These are phyloP conservation scores for Citrus australasica DNA, from an alignment of 345 rosid species.

Conservation along the genomic window DNA sequence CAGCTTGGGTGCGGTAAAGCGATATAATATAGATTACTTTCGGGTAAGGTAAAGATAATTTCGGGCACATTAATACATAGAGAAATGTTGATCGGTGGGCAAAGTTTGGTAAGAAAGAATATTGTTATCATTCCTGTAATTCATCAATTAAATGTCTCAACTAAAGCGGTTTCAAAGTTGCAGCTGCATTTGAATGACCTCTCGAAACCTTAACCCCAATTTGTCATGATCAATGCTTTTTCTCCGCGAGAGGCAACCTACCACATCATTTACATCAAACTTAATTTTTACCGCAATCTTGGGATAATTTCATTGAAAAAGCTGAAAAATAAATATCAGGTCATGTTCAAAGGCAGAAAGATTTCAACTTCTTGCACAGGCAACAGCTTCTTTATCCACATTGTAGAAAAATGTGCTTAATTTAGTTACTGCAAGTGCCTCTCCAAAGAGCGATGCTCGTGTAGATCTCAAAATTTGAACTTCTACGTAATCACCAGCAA, in stretches of 20 bases:
- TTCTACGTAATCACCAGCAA: constrained; percentile 76
- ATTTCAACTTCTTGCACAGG: constrained; percentile 40
- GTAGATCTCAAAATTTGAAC: constrained; percentile 61
- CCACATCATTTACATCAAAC: background rate
- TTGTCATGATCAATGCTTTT: background rate
- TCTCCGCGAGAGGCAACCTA: background rate
- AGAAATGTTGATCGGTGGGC: background rate
- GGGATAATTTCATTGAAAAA: background rate
- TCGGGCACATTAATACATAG: background rate
- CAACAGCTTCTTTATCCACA: constrained; percentile 37
- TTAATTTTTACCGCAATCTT: background rate
- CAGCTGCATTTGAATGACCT: background rate
- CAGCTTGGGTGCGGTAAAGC: background rate
- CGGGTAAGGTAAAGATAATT: background rate
- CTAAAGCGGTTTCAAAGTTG: background rate
- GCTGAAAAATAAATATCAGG: background rate
- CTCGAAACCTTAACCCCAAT: background rate
- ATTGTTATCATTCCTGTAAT: background rate
- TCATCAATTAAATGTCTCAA: background rate
- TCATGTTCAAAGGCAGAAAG: background rate
- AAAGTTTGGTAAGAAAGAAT: background rate
- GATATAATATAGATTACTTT: background rate
- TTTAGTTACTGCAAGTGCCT: constrained; percentile 72
- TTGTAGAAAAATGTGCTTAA: constrained; percentile 49
- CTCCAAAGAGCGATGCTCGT: constrained; percentile 70